Conservation (phyloP, 164 flowering plant species). For the Annona cherimola region DNA sequence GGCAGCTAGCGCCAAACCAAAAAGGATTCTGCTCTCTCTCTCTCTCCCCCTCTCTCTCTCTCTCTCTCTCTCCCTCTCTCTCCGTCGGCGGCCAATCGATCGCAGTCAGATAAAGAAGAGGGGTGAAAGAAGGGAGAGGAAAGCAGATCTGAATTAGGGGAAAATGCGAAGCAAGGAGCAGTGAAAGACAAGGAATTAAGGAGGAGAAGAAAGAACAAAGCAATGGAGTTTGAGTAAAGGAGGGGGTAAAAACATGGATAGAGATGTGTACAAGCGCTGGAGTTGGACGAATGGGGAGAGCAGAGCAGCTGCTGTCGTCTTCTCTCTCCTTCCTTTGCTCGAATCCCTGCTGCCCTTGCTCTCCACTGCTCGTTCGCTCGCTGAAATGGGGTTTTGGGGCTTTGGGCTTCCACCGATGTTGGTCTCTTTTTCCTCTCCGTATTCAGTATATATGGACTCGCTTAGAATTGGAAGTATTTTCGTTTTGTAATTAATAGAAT, state of each 20-base stretch:
- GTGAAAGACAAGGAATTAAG: not conserved
- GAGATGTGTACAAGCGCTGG: not conserved
- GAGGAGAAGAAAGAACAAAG: not conserved
- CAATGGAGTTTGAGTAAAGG: not conserved
- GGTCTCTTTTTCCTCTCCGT: too few species aligned
- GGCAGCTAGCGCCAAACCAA: not conserved
- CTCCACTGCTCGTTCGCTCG: too few species aligned
- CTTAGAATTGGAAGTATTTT: too few species aligned
- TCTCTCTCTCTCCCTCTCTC: not conserved
- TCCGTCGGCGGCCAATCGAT: not conserved
- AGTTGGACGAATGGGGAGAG: not conserved
- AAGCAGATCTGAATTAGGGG: not conserved
- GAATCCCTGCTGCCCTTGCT: too few species aligned
- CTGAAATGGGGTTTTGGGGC: too few species aligned
- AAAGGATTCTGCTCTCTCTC: not conserved
- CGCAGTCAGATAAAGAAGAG: not conserved
- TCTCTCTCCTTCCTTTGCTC: not conserved
- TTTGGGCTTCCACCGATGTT: too few species aligned
- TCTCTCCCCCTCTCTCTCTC: not conserved
- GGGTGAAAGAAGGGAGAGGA: not conserved
- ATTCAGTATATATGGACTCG: too few species aligned
- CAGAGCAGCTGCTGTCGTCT: not conserved
- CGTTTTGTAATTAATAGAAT: too few species aligned
- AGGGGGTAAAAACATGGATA: not conserved
- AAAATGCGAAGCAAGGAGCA: not conserved